A percentile compares a stretch with the other conserved stretches of the same genome.
Evolutionary conservation across 2,329 filamentous ascomycete genomes (phyloP).

Genomic region (Paracorniculantispora psalliotae): DNA sequence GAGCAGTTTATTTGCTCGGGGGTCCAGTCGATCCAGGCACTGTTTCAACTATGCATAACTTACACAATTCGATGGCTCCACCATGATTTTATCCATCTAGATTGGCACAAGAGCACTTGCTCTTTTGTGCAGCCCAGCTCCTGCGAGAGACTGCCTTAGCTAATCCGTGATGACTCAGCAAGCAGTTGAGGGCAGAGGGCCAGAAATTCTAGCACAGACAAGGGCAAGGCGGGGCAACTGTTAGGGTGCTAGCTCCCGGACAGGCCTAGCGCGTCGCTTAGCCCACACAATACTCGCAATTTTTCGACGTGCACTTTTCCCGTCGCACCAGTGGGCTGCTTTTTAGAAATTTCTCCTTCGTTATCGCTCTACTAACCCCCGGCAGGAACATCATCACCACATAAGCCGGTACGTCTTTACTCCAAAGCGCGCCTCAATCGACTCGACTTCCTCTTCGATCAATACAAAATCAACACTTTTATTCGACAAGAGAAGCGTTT

Average conservation of each 20-base stretch:
- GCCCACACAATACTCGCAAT: conserved; percentile 33
- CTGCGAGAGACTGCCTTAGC: conserved; percentile 1
- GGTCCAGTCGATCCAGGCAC: background rate
- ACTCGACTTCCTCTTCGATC: background rate
- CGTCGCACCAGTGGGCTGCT: conserved; percentile 20
- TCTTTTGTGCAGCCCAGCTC: conserved; percentile 7
- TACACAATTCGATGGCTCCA: conserved; percentile 5
- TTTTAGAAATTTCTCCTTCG: conserved; percentile 27
- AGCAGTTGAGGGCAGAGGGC: conserved; percentile 1
- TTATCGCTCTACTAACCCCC: conserved; percentile 31
- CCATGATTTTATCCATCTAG: background rate
- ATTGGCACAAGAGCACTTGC: background rate
- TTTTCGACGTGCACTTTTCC: conserved; percentile 29
- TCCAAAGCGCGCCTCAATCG: conserved; percentile 3
- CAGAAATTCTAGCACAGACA: background rate
- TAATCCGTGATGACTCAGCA: conserved; percentile 14
- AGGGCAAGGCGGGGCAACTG: conserved; percentile 26
- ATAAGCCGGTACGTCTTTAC: conserved; percentile 32
- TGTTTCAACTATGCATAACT: background rate
- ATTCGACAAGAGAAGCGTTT: background rate
- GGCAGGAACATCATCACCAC: conserved; percentile 30
- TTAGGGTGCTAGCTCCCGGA: conserved; percentile 21
- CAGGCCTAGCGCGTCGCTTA: conserved; percentile 31
- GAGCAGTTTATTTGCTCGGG: background rate
- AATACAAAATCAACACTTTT: background rate